Conservation (phyloP, 2,329 filamentous ascomycete genomes). For the Malbranchea zuffiana region DNA sequence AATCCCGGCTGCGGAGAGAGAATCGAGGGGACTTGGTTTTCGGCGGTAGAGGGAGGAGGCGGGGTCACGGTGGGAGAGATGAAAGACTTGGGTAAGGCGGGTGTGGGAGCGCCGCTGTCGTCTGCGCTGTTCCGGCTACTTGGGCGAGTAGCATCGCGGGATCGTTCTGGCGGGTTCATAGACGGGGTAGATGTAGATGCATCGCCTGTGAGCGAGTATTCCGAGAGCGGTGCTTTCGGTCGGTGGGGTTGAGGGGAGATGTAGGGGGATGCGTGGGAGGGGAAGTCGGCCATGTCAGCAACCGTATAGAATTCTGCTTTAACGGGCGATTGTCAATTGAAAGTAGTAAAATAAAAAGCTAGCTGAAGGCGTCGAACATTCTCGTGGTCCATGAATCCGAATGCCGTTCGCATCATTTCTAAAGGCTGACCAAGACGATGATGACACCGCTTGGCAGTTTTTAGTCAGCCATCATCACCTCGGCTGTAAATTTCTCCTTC, state of each 20-base stretch:
- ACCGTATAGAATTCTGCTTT: not conserved
- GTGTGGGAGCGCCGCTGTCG: conserved; percentile 24
- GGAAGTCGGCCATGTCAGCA: conserved; percentile 41
- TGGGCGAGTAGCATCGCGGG: not conserved
- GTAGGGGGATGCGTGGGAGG: conserved; percentile 44
- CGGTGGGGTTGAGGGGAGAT: conserved; percentile 32
- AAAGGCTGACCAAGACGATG: too few relatives aligned
- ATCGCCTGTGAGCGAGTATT: conserved; percentile 17
- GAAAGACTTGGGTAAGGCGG: conserved; percentile 42
- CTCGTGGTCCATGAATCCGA: too few relatives aligned
- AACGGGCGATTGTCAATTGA: too few relatives aligned
- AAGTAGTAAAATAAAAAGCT: not conserved
- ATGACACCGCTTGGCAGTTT: too few relatives aligned
- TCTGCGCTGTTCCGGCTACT: conserved; percentile 10
- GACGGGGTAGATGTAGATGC: conserved; percentile 4
- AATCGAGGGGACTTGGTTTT: conserved; percentile 26
- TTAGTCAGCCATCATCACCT: too few relatives aligned
- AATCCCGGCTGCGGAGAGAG: conserved; percentile 18
- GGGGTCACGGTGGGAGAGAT: conserved; percentile 44
- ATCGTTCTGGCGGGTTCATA: conserved; percentile 1
- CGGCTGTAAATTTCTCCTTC: too few relatives aligned
- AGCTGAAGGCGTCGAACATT: too few relatives aligned
- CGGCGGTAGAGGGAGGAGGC: conserved; percentile 29
- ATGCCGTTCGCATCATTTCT: too few relatives aligned
- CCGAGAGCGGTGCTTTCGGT: conserved; percentile 15